Evolutionary conservation across 2,329 filamentous ascomycete genomes (phyloP).

Genomic region (Fusarium verrucosum): DNA sequence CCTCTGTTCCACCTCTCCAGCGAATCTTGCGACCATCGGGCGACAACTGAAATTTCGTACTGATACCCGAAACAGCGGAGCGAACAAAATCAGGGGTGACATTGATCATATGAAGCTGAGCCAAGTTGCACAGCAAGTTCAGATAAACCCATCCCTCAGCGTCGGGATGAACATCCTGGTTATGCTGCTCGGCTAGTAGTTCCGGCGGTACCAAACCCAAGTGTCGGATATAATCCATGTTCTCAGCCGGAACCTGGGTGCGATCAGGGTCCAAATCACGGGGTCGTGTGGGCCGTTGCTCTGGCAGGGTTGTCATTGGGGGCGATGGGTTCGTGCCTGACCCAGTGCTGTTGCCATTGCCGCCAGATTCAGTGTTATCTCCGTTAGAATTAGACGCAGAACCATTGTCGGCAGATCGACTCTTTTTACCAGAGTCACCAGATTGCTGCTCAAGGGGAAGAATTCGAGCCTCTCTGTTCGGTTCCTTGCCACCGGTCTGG

Average conservation of each 20-base stretch:
- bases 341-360: slow-evolving; percentile 49
- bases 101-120: slow-evolving; percentile 85
- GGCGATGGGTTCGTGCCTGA: slow-evolving; percentile 54
- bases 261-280: slow-evolving; percentile 81
- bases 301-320: slow-evolving; percentile 56
- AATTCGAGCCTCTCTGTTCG: slow-evolving; percentile 61
- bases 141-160: slow-evolving; percentile 83
- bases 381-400: slow-evolving; percentile 60
- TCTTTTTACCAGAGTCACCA: slow-evolving; percentile 51
- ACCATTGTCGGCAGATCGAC: slow-evolving; percentile 53
- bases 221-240: slow-evolving; percentile 82
- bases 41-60: slow-evolving; percentile 80
- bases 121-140: slow-evolving; percentile 81
- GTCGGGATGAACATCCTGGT: slow-evolving; percentile 64
- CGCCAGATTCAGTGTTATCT: slow-evolving; percentile 57
- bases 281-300: slow-evolving; percentile 81
- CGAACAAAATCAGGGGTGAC: slow-evolving; percentile 82
- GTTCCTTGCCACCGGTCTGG: slow-evolving; percentile 38
- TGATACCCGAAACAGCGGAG: slow-evolving; percentile 74
- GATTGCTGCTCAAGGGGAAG: slow-evolving; percentile 47
- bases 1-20: slow-evolving; percentile 76
- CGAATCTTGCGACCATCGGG: slow-evolving; percentile 80
- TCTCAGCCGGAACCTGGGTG: slow-evolving; percentile 78
- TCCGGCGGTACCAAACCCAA: slow-evolving; percentile 72
- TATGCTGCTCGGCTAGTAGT: slow-evolving; percentile 54